Evolutionary conservation across 2,329 filamentous ascomycete species (phyloP).

Genomic region (Aspergillus sp.): DNA sequence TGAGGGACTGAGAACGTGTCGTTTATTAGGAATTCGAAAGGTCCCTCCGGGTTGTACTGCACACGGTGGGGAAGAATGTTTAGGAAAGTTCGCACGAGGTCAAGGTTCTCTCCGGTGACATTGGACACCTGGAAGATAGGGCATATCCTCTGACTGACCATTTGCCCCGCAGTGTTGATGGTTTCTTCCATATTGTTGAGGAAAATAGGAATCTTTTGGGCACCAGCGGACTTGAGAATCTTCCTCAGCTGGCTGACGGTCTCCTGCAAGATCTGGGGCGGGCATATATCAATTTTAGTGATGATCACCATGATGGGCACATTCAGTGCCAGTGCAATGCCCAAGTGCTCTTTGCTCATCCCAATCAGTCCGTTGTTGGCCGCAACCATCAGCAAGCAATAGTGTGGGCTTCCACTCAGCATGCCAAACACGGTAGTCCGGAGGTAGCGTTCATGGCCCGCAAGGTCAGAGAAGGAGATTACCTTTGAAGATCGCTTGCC

Average conservation of each 20-base stretch:
- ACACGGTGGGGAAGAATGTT: conserved; percentile 94
- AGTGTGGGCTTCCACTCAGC: conserved; percentile 90
- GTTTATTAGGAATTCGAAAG: conserved; percentile 93
- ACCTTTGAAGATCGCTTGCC: conserved; percentile 91
- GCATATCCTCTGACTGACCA: conserved; percentile 90
- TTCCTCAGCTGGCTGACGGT: conserved; percentile 86
- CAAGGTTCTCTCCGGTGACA: conserved; percentile 84
- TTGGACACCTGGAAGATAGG: conserved; percentile 98
- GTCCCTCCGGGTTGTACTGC: conserved; percentile 77
- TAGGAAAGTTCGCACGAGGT: conserved; percentile 84
- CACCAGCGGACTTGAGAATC: conserved; percentile 89
- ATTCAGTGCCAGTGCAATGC: conserved; percentile 87
- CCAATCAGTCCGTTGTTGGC: conserved; percentile 95
- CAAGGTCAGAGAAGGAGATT: conserved; percentile 91
- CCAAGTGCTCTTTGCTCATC: conserved; percentile 97
- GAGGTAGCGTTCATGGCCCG: conserved; percentile 90
- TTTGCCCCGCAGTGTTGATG: conserved; percentile 91
- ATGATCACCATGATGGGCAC: conserved; percentile 97
- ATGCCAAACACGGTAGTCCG: conserved; percentile 95
- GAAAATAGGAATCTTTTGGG: conserved; percentile 91
- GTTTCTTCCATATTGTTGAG: conserved; percentile 88
- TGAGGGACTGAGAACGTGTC: conserved; percentile 98
- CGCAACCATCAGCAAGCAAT: conserved; percentile 96
- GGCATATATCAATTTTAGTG: conserved; percentile 98
- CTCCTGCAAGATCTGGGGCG: conserved; percentile 87